Conservation (phyloP, 768 basidiomycete genomes). For the Rhodocollybia butyracea region DNA sequence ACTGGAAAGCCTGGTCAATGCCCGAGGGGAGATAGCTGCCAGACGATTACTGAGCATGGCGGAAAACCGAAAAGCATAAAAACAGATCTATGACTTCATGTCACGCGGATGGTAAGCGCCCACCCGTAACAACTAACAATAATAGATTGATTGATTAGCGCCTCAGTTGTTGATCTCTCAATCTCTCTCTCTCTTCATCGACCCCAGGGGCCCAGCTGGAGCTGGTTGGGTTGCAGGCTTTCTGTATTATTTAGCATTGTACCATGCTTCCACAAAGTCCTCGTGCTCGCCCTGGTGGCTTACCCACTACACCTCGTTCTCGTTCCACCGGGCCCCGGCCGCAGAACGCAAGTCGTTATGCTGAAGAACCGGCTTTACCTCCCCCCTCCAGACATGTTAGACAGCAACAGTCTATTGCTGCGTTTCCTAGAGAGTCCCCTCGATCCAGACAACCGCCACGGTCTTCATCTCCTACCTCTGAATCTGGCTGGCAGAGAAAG, state of each 20-base stretch:
- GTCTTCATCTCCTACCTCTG: background rate
- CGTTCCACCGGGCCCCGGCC: slow-evolving; percentile 24
- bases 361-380: background rate
- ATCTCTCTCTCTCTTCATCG: slow-evolving; percentile 8
- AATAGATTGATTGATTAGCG: background rate
- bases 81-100: background rate
- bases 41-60: slow-evolving; percentile 13
- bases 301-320: slow-evolving; percentile 37
- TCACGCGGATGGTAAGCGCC: background rate
- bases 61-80: background rate
- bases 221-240: slow-evolving; percentile 11
- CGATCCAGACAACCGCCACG: background rate
- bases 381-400: slow-evolving; percentile 18
- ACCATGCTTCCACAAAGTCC: slow-evolving; percentile 17
- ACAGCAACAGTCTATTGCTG: slow-evolving; percentile 19
- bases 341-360: slow-evolving; percentile 7
- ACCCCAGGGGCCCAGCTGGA: slow-evolving; percentile 19
- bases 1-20: slow-evolving; percentile 18
- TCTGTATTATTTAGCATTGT: slow-evolving; percentile 1
- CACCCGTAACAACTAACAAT: background rate
- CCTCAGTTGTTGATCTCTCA: background rate
- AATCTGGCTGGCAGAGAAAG: slow-evolving; percentile 4
- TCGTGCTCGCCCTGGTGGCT: slow-evolving; percentile 24
- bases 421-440: slow-evolving; percentile 5
- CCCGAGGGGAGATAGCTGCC: slow-evolving; percentile 8